Evolutionary conservation across 177 flowering plant species (phyloP), one percentile per base, ranked within the genome.

Genomic region (Vitis hybrid): DNA sequence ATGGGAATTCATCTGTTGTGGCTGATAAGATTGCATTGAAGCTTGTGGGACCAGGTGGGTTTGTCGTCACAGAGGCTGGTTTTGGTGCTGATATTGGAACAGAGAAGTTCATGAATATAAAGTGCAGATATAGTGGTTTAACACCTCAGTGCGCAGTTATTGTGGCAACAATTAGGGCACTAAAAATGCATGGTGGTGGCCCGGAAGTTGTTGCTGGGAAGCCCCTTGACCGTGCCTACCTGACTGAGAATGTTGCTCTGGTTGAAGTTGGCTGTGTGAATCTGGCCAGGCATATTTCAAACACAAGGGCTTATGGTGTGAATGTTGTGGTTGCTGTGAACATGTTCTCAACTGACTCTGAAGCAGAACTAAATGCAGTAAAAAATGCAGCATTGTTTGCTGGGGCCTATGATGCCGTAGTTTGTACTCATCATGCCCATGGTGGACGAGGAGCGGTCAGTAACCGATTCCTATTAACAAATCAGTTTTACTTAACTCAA

Each of bases 111-210:
- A 86, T 93, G 92, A 93, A 96, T 66, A 96, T 96, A 69, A 96
- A 96, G 75, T 89, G 97, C 76, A 79, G 99, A 18, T 91, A 87
- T 60, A 93, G 98, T 80, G 97, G 97, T 14, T 80, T 93, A 70
- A 90, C 67, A 21, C 99, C 99, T 71, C 97, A 96, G 65, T 93
- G 97, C 84, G 99, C 98, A 70, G 76, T 96, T 74, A 86, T 96
- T 70, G 99, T 96, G 72, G 98, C 99, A 46, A 96, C 99, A 12
- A 80, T 96, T 67, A 86, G 99, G 79, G 99, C 99, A 62, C 80
- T 96, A 72, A 96, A 96, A 72, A 96, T 96, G 99, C 99, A 96
- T 76, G 99, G 99, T 67, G 99, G 99, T 49, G 99, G 98, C 35
- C 99, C 99, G 11, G 85, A 84, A 59, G 99, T 95, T 69, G 91